phyloP scores from a whole-genome alignment of 2,329 filamentous ascomycete species.

The Ascocoryne sarcoides region DNA sequence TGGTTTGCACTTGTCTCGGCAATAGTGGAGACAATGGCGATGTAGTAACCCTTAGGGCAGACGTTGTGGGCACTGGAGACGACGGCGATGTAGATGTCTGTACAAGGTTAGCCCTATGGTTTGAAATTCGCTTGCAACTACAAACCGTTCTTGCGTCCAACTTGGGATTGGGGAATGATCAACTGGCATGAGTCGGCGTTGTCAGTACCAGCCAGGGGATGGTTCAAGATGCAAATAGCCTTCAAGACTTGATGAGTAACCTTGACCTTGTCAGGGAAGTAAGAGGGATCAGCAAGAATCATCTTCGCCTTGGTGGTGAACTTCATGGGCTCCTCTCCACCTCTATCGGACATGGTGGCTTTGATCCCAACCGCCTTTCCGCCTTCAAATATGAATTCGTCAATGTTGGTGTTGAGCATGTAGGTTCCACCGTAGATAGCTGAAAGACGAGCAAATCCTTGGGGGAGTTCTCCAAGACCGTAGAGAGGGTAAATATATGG shows the following conservation, averaged over 20 bases:
- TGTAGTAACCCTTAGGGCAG: slow-evolving; percentile 97
- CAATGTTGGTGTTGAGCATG: slow-evolving; percentile 94
- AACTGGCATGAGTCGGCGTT: slow-evolving; percentile 85
- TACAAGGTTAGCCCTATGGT: neutral
- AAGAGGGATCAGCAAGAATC: slow-evolving; percentile 92
- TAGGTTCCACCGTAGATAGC: slow-evolving; percentile 99
- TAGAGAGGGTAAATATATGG: slow-evolving; percentile 99
- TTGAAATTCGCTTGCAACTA: neutral
- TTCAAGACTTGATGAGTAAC: slow-evolving; percentile 85
- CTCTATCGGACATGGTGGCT: slow-evolving; percentile 85
- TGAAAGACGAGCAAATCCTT: slow-evolving; percentile 93
- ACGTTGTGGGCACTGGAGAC: slow-evolving; percentile 96
- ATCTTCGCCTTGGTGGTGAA: slow-evolving; percentile 95
- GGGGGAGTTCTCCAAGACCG: slow-evolving; percentile 90
- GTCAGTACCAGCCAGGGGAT: slow-evolving; percentile 83
- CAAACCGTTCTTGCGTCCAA: slow-evolving; percentile 86
- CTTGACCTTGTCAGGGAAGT: slow-evolving; percentile 86
- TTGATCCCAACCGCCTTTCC: slow-evolving; percentile 91
- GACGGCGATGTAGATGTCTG: slow-evolving; percentile 94
- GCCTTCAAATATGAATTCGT: slow-evolving; percentile 79
- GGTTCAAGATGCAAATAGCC: slow-evolving; percentile 95
- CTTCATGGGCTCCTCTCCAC: slow-evolving; percentile 69
- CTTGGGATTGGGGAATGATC: slow-evolving; percentile 96
- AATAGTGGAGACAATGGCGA: slow-evolving; percentile 96
- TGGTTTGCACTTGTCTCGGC: slow-evolving; percentile 88